Evolutionary conservation across 257 asterid genomes (phyloP), one percentile per base, ranked within the genome.

Genomic region (Nicotiana tomentosiformis): DNA sequence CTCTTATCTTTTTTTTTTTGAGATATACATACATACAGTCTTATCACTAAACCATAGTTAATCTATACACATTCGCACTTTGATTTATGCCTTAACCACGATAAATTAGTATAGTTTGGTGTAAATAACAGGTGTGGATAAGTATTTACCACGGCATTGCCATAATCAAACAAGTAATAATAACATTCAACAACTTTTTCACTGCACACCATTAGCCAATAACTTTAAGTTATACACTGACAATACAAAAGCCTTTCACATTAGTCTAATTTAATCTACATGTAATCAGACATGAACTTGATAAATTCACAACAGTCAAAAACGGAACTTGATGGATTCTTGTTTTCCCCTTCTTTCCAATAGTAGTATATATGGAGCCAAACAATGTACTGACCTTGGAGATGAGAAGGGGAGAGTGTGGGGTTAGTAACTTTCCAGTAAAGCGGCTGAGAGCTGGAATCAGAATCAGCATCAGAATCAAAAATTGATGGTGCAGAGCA

Each of bases 391-490:
- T 77, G 56, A 90, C 99, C 98, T 89, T 88, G 95, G 77, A 96
- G 97, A 86, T 94, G 97, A 88, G 97, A 90, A 81, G 99, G 98
- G 65, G 98, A 91, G 77, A 96, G 91, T 70, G 98, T 93, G 83
- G 99, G 99, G 78, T 95, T 91, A 79, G 92, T 92, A 81, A 83
- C 99, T 89, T 94, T 94, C 98, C 93, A 94, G 78, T 94, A 94
- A 56, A 95, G 95, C 23, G 97, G 93, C 84, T 81, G 90, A 82
- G 85, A 72, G 33, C 29, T 82, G 66, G 88, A 17, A 32, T 82
- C 88, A 77, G 88, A 17, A 32, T 82, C 89, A 76, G 88, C 56
- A 16, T 88, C 89, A 76, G 88, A 51, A 16, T 88, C 85, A 90
- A 83, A 87, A 81, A 85, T 87, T 84, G 97, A 81, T 55, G 97